Evolutionary conservation across 768 basidiomycete species (phyloP).

Genomic region (Boletus pseudo-olivaceus): DNA sequence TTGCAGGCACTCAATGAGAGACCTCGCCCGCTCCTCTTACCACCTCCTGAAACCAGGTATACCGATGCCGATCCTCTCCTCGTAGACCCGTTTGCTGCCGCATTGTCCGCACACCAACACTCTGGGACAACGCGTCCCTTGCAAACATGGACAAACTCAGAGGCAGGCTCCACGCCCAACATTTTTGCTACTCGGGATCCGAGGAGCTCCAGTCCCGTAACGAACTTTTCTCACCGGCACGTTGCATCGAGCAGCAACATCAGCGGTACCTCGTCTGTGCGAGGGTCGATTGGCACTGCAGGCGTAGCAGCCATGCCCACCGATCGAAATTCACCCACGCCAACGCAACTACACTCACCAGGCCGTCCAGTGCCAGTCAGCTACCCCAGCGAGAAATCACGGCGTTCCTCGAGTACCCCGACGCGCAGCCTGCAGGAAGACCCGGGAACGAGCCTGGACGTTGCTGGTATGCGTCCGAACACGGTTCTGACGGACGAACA

Average conservation of each 20-base stretch:
- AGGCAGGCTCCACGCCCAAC: not conserved
- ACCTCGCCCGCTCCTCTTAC: constrained; percentile 6
- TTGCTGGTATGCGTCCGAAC: not conserved
- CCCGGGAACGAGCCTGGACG: not conserved
- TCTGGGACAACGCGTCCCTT: constrained; percentile 3
- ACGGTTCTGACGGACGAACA: constrained; percentile 19
- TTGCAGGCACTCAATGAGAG: not conserved
- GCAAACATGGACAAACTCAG: constrained; percentile 8
- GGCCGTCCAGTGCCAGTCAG: not conserved
- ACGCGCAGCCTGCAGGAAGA: not conserved
- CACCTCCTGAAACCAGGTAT: constrained; percentile 6
- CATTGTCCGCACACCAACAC: not conserved
- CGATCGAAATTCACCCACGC: not conserved
- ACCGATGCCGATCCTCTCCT: not conserved
- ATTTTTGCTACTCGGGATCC: not conserved
- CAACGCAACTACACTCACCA: not conserved
- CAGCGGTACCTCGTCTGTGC: not conserved
- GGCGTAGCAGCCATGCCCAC: not conserved
- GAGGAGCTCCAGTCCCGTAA: not conserved
- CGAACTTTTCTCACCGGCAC: not conserved
- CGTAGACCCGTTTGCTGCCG: constrained; percentile 5
- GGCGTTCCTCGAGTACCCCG: not conserved
- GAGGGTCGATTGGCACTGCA: not conserved
- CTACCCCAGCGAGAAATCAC: constrained; percentile 17
- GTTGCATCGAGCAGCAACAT: not conserved